Base-by-base conservation (phyloP, 768 basidiomycete species). In the Mycena galopus region DNA sequence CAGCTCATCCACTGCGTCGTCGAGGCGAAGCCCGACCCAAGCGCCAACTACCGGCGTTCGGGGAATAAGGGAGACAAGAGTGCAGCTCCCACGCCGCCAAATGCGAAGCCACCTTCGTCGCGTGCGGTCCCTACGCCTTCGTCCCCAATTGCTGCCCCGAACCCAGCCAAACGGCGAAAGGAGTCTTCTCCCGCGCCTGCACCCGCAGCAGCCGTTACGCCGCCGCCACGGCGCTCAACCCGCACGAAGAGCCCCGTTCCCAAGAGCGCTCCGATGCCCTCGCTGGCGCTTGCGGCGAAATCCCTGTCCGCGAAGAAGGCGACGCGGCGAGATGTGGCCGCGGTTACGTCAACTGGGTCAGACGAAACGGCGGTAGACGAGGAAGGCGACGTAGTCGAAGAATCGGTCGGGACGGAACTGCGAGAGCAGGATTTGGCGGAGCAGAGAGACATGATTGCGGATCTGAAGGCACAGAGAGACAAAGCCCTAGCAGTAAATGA, bases 11-110 rank as follows among this genome's bases (percentile, higher is more conserved):
- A 88, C 50, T 85, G 88, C 8, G 90, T 97, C 37, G 89, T 92
- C 47, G 85, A 88, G 23, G 94, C 96, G 17, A 75, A 79, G 0
- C 96, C 96, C 3, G 96, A 96, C 80, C 94, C 95, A 1, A 88
- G 86, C 37, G 89, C 86, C 32, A 91, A 88, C 59, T 97, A 97
- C 81, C 91, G 96, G 72, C 91, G 94, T 74, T 94, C 94, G 1
- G 84, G 85, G 58, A 86, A 86, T 60, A 76, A 81, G 10, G 35
- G n/a, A 0, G 77, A 79, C 10, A 81, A 80, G 58, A 76, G 75
- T n/a, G 55, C 81, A 6, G 78, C 81, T 21, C 44, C 76, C 25
- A 66, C 68, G 10, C 56, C 76, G 25, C 70, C 78, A 21, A 68
- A n/a, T n/a, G n/a, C 71, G 35, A 77, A 82, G 1, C 77, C 80